These are phyloP conservation scores for Yamadazyma conglobata DNA, from an alignment of 1,139 yeast genomes.

Conservation along the genomic window DNA sequence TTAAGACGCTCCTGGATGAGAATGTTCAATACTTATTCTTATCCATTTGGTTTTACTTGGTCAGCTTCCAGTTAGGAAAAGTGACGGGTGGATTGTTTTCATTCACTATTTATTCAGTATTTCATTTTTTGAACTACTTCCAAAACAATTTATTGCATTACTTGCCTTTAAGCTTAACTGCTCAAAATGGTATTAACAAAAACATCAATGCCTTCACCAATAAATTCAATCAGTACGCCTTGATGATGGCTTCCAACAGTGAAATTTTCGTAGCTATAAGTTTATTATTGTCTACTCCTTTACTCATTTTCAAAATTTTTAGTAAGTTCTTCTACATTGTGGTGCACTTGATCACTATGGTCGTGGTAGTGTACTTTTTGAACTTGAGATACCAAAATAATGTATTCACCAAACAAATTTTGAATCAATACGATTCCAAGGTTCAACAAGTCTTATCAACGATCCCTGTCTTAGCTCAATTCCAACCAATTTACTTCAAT, in stretches of 20 bases:
- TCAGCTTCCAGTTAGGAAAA: slow-evolving; percentile 29
- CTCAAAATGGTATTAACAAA: slow-evolving; percentile 22
- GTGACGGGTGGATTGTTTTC: slow-evolving; percentile 46
- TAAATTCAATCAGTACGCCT: slow-evolving; percentile 43
- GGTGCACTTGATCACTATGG: slow-evolving; percentile 17
- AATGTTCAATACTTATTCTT: slow-evolving; percentile 48
- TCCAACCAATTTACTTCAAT: slow-evolving; percentile 7
- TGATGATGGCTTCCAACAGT: slow-evolving; percentile 44
- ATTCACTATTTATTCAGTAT: slow-evolving; percentile 53
- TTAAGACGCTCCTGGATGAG: slow-evolving; percentile 36
- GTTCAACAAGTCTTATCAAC: slow-evolving; percentile 26
- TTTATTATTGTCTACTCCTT: slow-evolving; percentile 21
- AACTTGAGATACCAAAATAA: slow-evolving; percentile 44
- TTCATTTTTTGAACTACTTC: slow-evolving; percentile 54
- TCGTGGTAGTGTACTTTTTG: slow-evolving; percentile 36
- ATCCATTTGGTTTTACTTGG: slow-evolving; percentile 34
- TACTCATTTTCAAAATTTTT: slow-evolving; percentile 14
- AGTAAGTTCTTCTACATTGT: slow-evolving; percentile 18
- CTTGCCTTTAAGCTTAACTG: slow-evolving; percentile 17
- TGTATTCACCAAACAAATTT: slow-evolving; percentile 38
- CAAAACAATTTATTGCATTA: slow-evolving; percentile 26
- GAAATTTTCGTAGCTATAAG: slow-evolving; percentile 29
- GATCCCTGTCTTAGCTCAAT: slow-evolving; percentile 22
- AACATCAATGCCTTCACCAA: slow-evolving; percentile 34
- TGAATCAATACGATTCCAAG: slow-evolving; percentile 37